These are phyloP conservation scores for Gentiana macrophylla DNA, from an alignment of 257 asterid species.

Conservation along the genomic window DNA sequence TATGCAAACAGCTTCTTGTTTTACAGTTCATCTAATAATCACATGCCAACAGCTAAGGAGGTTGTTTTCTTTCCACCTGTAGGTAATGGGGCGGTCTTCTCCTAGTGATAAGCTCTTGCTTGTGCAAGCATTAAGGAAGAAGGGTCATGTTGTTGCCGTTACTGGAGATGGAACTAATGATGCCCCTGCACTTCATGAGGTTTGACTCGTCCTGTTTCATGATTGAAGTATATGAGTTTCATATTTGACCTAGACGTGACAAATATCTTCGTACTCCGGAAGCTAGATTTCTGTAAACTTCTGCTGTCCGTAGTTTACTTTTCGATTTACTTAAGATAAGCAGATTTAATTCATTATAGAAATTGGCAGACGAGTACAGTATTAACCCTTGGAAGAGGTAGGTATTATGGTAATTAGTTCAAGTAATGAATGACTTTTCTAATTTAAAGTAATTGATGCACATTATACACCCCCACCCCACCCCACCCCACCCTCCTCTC, in stretches of 20 bases:
- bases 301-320: too few relatives aligned
- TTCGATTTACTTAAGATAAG: too few relatives aligned
- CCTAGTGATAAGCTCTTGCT: slow-evolving; percentile 92
- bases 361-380: too few relatives aligned
- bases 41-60: not conserved
- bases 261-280: not conserved
- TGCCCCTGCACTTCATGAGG: slow-evolving; percentile 99
- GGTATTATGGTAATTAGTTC: too few relatives aligned
- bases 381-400: too few relatives aligned
- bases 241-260: not conserved
- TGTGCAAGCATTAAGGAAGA: slow-evolving; percentile 89
- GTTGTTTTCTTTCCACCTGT: not conserved
- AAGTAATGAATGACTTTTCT: too few relatives aligned
- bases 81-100: slow-evolving; percentile 99
- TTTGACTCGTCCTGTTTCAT: slow-evolving; percentile 5
- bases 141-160: slow-evolving; percentile 90
- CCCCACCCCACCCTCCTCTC: too few relatives aligned
- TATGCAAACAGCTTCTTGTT: not conserved
- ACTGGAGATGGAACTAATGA: slow-evolving; percentile 99
- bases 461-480: too few relatives aligned
- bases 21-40: not conserved
- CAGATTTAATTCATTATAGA: too few relatives aligned
- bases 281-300: not conserved
- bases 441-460: too few relatives aligned
- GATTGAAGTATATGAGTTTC: slow-evolving; percentile 4